phyloP scores from a whole-genome alignment of 2,329 filamentous ascomycete genomes.

The Metarhizium robertsii region DNA sequence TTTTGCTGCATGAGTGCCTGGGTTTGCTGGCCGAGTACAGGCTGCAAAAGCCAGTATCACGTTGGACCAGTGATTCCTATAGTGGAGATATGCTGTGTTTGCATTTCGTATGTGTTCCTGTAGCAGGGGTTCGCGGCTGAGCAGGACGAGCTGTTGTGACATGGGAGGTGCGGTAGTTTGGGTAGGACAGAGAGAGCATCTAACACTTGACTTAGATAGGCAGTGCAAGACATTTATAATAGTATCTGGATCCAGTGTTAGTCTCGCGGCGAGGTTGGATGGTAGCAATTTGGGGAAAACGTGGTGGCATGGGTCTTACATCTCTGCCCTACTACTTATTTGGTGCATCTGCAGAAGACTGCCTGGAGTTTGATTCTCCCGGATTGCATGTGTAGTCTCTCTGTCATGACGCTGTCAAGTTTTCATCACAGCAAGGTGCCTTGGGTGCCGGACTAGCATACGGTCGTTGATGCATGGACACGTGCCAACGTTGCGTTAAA shows the following conservation, averaged over 20 bases:
- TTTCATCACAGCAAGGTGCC: not conserved
- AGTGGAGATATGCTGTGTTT: constrained; percentile 3
- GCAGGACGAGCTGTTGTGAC: constrained; percentile 15
- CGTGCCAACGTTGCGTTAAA: no score
- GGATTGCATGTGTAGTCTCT: not conserved
- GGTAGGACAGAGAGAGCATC: not conserved
- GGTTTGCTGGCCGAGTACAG: not conserved
- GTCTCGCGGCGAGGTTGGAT: not conserved
- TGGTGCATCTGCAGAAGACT: not conserved
- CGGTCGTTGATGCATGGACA: no score
- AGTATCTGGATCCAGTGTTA: not conserved
- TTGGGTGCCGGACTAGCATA: not conserved
- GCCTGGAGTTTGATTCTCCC: not conserved
- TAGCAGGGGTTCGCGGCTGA: constrained; percentile 6
- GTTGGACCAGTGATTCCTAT: constrained; percentile 1
- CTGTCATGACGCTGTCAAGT: not conserved
- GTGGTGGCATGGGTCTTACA: not conserved
- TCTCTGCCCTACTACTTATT: not conserved
- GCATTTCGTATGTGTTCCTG: constrained; percentile 4
- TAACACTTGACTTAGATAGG: not conserved
- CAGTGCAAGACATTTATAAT: not conserved
- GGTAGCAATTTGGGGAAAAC: not conserved
- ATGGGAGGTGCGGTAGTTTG: not conserved
- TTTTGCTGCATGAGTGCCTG: not conserved
- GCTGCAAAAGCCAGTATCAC: constrained; percentile 2